A percentile compares a stretch with the other conserved stretches of the same genome.
Conservation (phyloP, 1,139 yeast species). For the Protomyces gravidus region DNA sequence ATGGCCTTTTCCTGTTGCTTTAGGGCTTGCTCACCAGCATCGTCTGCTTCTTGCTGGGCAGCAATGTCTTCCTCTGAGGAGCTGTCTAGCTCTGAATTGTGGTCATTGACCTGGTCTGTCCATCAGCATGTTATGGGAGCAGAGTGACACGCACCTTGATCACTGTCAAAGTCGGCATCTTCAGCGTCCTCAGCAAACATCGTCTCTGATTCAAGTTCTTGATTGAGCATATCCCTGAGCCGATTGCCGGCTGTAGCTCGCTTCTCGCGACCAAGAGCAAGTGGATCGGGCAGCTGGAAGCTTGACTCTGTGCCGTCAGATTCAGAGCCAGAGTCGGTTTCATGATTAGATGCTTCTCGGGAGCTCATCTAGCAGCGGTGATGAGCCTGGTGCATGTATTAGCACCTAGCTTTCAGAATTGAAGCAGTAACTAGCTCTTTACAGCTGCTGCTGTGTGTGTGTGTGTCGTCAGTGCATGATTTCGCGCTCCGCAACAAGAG, state of each 20-base stretch:
- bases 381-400: too few species aligned
- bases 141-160: constrained; percentile 14
- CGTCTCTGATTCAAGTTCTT: constrained; percentile 55
- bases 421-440: too few species aligned
- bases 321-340: not conserved
- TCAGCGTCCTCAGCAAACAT: constrained; percentile 81
- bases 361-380: too few species aligned
- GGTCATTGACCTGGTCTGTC: constrained; percentile 41
- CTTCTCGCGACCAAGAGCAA: constrained; percentile 43
- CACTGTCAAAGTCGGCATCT: constrained; percentile 61
- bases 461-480: too few species aligned
- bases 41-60: constrained; percentile 35
- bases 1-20: constrained; percentile 39
- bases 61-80: constrained; percentile 35
- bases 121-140: constrained; percentile 31
- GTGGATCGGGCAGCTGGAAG: constrained; percentile 32
- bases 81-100: constrained; percentile 29
- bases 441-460: too few species aligned
- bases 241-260: constrained; percentile 90
- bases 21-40: constrained; percentile 38
- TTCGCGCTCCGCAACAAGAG: too few species aligned
- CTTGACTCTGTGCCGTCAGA: constrained; percentile 1
- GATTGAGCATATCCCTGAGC: constrained; percentile 64
- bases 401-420: too few species aligned
- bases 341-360: too few species aligned